Conservation (phyloP, 192 early-diverging fungal genomes). For the Podochytrium sp. region DNA sequence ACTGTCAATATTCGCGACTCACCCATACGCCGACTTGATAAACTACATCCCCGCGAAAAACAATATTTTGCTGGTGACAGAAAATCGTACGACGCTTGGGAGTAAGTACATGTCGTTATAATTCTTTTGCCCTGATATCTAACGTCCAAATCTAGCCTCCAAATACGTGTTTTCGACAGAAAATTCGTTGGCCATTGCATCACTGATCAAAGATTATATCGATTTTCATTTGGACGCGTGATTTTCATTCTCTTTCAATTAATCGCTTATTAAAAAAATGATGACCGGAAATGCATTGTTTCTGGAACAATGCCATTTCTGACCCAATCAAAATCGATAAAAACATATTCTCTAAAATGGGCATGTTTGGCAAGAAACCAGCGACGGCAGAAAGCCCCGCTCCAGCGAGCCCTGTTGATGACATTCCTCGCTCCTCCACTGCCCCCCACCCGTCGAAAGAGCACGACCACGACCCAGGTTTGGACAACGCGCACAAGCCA, state of each 20-base stretch:
- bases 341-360: not conserved
- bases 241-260: slow-evolving; percentile 9
- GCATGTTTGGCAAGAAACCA: slow-evolving; percentile 10
- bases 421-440: not conserved
- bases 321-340: slow-evolving; percentile 11
- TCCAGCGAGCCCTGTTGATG: not conserved
- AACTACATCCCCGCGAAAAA: slow-evolving; percentile 48
- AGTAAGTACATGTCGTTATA: slow-evolving; percentile 26
- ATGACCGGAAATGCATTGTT: not conserved
- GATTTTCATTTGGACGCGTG: slow-evolving; percentile 29
- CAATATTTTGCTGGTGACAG: slow-evolving; percentile 49
- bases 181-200: slow-evolving; percentile 43
- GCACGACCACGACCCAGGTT: not conserved
- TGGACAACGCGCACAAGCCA: not conserved
- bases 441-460: not conserved
- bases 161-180: slow-evolving; percentile 54
- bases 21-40: slow-evolving; percentile 42
- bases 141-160: slow-evolving; percentile 26
- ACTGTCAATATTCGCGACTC: slow-evolving; percentile 41
- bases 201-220: slow-evolving; percentile 51
- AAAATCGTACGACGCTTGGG: slow-evolving; percentile 31
- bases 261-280: not conserved
- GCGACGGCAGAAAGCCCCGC: not conserved
- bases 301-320: slow-evolving; percentile 1
- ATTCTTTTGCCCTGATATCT: slow-evolving; percentile 6